Evolutionary conservation across 345 rosid species (phyloP), one percentile per base, ranked within the genome.

Genomic region (Alliaria petiolata): DNA sequence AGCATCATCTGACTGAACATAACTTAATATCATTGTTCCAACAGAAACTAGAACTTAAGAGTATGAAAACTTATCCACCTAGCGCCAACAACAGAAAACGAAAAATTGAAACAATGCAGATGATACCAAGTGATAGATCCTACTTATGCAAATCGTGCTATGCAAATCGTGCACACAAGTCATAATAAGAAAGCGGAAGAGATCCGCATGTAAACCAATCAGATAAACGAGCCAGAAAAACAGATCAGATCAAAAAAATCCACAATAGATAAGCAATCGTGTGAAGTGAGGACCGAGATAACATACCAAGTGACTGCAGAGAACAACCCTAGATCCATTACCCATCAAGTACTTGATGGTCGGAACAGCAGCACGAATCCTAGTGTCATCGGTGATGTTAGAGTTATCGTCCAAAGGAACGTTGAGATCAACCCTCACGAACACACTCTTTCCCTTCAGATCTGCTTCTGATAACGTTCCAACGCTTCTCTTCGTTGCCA

Each of bases 401-500:
- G 85, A 93, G 85, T 73, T 88, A 43, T 91, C 96, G 45, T 95
- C 98, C 53, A 95, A 75, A 63, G 99, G 99, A 47, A 95, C 99
- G 73, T 95, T 91, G 59, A 95, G 83, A 67, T 95, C 98, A 67
- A 86, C 99, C 68, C 99, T 84, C 59, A 95, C 98, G 69, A 91
- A 88, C 62, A 91, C 99, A 40, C 79, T 91, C 88, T 95, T 95
- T 78, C 97, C 99, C 60, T 95, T 91, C 86, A 95, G 82, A 70
- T 88, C 99, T 4, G 93, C 81, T 8, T 61, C 87, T 5, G 75
- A 78, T 85, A 95, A 76, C 8, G 88, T 90, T 39, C 92, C 95
- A 7, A 95, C 95, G 76, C 98, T 95, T 89, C 87, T 95, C 93
- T 95, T 95, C 8, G 92, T 91, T 86, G 85, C 87, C 54, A 88